Evolutionary conservation across 1,284 basidiomycete genomes (phyloP).

Genomic region (Xerocomus minutiporus): DNA sequence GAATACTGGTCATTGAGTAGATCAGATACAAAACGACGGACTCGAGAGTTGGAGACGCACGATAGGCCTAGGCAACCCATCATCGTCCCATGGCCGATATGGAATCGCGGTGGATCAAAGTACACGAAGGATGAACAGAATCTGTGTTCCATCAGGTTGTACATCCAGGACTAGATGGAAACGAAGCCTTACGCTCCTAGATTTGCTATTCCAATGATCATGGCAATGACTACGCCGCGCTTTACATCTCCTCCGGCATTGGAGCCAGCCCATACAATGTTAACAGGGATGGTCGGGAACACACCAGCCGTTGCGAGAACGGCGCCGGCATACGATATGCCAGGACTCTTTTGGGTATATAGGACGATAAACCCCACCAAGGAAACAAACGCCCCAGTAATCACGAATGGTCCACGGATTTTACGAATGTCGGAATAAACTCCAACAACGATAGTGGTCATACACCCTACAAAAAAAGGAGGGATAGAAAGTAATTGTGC

Average conservation of each 20-base stretch:
- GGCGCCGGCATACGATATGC: constrained; percentile 45
- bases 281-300: constrained; percentile 48
- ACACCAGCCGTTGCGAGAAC: constrained; percentile 50
- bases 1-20: constrained; percentile 13
- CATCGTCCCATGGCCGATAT: constrained; percentile 46
- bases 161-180: background rate
- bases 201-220: constrained; percentile 50
- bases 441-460: constrained; percentile 41
- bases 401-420: constrained; percentile 43
- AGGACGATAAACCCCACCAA: constrained; percentile 45
- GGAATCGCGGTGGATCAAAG: constrained; percentile 42
- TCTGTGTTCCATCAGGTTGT: constrained; percentile 13
- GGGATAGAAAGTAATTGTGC: constrained; percentile 57
- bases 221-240: constrained; percentile 48
- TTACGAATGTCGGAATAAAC: constrained; percentile 41
- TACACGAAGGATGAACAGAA: constrained; percentile 43
- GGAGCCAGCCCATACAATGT: constrained; percentile 51
- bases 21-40: background rate
- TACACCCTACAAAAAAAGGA: constrained; percentile 43
- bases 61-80: constrained; percentile 44
- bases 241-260: constrained; percentile 54
- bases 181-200: constrained; percentile 39
- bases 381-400: constrained; percentile 35
- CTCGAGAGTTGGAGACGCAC: constrained; percentile 11
- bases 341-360: constrained; percentile 35